A percentile compares a stretch with the other conserved stretches of the same genome.
phyloP scores from a whole-genome alignment of 2,329 filamentous ascomycete genomes.

The Curvularia lunata region DNA sequence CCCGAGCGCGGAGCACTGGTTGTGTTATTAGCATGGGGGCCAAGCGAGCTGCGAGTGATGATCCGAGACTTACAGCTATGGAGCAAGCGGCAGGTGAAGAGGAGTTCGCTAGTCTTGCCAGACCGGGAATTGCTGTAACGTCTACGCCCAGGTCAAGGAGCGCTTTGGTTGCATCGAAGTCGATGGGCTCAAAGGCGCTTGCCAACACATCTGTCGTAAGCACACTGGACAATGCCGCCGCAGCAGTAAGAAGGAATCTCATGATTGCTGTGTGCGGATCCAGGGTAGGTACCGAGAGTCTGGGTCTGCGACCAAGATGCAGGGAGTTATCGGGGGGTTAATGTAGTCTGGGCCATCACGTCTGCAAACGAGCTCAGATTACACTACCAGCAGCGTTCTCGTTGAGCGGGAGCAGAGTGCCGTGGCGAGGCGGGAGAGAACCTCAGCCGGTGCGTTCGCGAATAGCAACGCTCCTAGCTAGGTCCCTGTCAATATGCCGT shows the following conservation, averaged over 20 bases:
- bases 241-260: slow-evolving; percentile 11
- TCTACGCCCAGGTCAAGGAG: slow-evolving; percentile 28
- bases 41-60: background rate
- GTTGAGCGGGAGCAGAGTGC: slow-evolving; percentile 5
- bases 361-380: background rate
- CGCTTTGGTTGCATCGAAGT: slow-evolving; percentile 30
- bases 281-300: slow-evolving; percentile 7
- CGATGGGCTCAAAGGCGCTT: slow-evolving; percentile 22
- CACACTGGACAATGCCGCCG: slow-evolving; percentile 6
- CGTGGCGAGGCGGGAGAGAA: background rate
- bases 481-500: slow-evolving; percentile 5
- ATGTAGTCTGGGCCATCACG: slow-evolving; percentile 7
- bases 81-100: slow-evolving; percentile 24
- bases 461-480: slow-evolving; percentile 6
- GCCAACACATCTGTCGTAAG: slow-evolving; percentile 4
- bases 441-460: slow-evolving; percentile 1
- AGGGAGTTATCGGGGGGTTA: slow-evolving; percentile 12
- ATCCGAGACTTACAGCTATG: slow-evolving; percentile 26
- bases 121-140: slow-evolving; percentile 22
- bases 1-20: slow-evolving; percentile 28
- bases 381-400: slow-evolving; percentile 1
- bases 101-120: slow-evolving; percentile 14
- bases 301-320: slow-evolving; percentile 8
- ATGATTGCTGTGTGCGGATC: slow-evolving; percentile 10
- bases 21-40: background rate